A percentile compares a stretch with the other conserved stretches of the same genome.
phyloP scores from a whole-genome alignment of 352 stramenopile genomes.

The Phytophthora pseudosyringae region DNA sequence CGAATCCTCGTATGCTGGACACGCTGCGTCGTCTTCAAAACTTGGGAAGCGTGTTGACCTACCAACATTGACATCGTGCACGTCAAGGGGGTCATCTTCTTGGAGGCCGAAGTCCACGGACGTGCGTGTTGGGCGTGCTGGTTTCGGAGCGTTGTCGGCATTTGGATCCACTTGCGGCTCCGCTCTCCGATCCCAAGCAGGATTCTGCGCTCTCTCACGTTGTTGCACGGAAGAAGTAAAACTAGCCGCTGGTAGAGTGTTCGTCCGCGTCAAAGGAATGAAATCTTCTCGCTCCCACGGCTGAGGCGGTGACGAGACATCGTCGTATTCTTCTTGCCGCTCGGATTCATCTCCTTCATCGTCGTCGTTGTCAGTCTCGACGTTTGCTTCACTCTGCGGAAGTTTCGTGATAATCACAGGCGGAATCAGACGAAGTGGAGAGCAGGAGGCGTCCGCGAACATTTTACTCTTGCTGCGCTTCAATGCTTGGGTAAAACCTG shows the following conservation, averaged over 20 bases:
- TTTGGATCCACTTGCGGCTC: conserved; percentile 27
- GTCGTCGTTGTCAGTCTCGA: neutral
- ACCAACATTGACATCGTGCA: conserved; percentile 22
- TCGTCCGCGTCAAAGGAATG: neutral
- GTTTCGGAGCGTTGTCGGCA: neutral
- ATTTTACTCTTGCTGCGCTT: conserved; percentile 27
- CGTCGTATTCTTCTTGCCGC: conserved; percentile 10
- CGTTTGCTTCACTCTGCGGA: neutral
- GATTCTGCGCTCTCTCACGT: conserved; percentile 29
- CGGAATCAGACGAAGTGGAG: conserved; percentile 33
- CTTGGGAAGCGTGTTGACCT: conserved; percentile 42
- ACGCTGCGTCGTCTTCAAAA: conserved; percentile 67
- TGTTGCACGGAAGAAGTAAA: conserved; percentile 6
- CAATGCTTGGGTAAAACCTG: conserved; percentile 4
- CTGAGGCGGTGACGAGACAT: conserved; percentile 17
- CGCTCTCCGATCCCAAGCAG: conserved; percentile 32
- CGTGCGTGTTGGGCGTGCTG: neutral
- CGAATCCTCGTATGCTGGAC: conserved; percentile 63
- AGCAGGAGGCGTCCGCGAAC: conserved; percentile 38
- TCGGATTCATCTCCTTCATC: conserved; percentile 1
- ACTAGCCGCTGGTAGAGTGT: conserved; percentile 6
- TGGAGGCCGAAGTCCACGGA: conserved; percentile 17
- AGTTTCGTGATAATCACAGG: conserved; percentile 13
- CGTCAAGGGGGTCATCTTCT: conserved; percentile 21
- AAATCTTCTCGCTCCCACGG: conserved; percentile 11